These are phyloP conservation scores for Pichia phayaonensis DNA, from an alignment of 805 yeast genomes.

Conservation along the genomic window DNA sequence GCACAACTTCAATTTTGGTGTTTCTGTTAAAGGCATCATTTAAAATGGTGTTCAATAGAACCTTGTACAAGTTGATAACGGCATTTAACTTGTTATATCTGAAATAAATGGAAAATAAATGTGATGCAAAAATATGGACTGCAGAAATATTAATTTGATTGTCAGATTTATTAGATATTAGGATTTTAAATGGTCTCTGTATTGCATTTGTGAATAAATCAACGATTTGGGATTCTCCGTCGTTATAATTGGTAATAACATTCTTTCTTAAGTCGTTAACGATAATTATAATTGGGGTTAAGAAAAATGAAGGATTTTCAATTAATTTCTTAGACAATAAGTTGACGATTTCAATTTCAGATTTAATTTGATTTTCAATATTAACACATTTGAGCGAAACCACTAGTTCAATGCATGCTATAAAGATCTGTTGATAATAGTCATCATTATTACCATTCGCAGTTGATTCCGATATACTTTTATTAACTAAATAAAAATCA, in stretches of 20 bases:
- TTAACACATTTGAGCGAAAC: neutral
- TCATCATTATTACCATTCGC: neutral
- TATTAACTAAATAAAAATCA: neutral
- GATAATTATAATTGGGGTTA: slow-evolving; percentile 5
- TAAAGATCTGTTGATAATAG: slow-evolving; percentile 2
- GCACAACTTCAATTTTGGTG: neutral
- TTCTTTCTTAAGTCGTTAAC: neutral
- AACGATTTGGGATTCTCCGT: neutral
- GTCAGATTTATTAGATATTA: slow-evolving; percentile 7
- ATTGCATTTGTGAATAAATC: slow-evolving; percentile 5
- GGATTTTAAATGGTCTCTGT: slow-evolving; percentile 5
- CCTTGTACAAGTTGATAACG: slow-evolving; percentile 2
- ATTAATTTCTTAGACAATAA: slow-evolving; percentile 3
- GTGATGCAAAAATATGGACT: slow-evolving; percentile 6
- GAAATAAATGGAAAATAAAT: slow-evolving; percentile 6
- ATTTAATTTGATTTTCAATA: neutral
- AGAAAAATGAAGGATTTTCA: slow-evolving; percentile 4
- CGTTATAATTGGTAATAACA: neutral
- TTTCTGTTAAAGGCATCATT: neutral
- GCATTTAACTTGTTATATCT: slow-evolving; percentile 5
- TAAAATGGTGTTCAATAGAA: slow-evolving; percentile 2
- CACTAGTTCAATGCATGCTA: slow-evolving; percentile 1
- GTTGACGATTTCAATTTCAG: slow-evolving; percentile 1
- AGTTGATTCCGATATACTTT: neutral
- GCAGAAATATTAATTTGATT: slow-evolving; percentile 6